phyloP scores from a whole-genome alignment of 2,329 filamentous ascomycete species.

The Fusarium sp. region DNA sequence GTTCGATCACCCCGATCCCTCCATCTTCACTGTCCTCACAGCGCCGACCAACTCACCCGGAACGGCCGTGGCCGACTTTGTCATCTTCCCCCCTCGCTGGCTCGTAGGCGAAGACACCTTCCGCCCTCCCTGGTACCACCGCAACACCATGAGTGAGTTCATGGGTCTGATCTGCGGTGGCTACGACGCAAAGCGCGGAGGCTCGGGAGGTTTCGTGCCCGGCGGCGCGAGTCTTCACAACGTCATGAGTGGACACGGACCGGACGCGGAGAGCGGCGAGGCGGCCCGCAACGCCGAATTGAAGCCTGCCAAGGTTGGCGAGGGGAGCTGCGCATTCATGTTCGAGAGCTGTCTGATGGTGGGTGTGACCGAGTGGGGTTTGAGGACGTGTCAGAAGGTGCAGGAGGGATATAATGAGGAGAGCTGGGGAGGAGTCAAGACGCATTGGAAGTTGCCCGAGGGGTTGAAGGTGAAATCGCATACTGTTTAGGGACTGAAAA shows the following conservation, averaged over 20 bases:
- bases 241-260: conserved; percentile 76
- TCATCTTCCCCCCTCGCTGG: conserved; percentile 80
- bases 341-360: conserved; percentile 78
- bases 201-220: conserved; percentile 66
- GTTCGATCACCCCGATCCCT: conserved; percentile 83
- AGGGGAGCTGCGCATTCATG: conserved; percentile 75
- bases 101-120: conserved; percentile 77
- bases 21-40: conserved; percentile 80
- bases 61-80: conserved; percentile 77
- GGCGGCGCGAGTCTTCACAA: conserved; percentile 75
- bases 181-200: conserved; percentile 73
- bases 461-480: conserved; percentile 47
- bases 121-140: conserved; percentile 79
- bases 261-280: conserved; percentile 68
- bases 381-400: conserved; percentile 68
- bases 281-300: conserved; percentile 68
- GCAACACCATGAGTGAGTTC: conserved; percentile 76
- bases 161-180: conserved; percentile 70
- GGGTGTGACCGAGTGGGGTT: conserved; percentile 78
- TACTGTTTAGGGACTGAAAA: conserved; percentile 21
- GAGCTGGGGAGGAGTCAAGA: conserved; percentile 79
- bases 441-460: conserved; percentile 67
- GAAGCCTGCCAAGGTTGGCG: conserved; percentile 68
- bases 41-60: conserved; percentile 71
- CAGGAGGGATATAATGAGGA: conserved; percentile 81